These are phyloP conservation scores for Rhodotorula sp. DNA, from an alignment of 1,284 basidiomycete species.

Conservation along the genomic window DNA sequence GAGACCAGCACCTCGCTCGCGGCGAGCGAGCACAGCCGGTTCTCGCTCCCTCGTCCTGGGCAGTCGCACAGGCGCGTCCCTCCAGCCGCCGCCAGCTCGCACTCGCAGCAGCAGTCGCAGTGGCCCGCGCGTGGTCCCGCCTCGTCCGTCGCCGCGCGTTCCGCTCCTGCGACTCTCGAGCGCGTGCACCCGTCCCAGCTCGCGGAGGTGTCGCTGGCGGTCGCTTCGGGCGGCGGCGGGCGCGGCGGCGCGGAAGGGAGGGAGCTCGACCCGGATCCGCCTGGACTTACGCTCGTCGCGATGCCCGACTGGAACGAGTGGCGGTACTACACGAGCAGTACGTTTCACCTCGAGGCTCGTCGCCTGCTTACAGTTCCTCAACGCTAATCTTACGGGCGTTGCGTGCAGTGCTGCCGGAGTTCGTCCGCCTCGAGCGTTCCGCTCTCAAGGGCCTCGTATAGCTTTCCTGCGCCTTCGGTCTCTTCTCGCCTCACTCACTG, in stretches of 20 bases:
- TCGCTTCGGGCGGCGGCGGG: background rate
- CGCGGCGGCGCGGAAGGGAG: background rate
- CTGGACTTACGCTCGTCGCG: conserved; percentile 22
- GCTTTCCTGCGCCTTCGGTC: background rate
- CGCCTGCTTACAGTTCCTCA: background rate
- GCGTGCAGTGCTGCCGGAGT: conserved; percentile 24
- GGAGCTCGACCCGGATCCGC: conserved; percentile 16
- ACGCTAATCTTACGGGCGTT: background rate
- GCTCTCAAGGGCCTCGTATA: conserved; percentile 17
- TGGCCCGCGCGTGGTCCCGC: background rate
- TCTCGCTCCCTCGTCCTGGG: conserved; percentile 3
- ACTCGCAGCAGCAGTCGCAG: background rate
- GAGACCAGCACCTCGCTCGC: background rate
- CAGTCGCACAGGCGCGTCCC: background rate
- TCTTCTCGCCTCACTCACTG: too few relatives aligned
- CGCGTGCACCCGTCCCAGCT: background rate
- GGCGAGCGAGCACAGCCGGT: background rate
- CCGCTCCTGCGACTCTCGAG: too few relatives aligned
- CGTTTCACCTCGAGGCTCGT: background rate
- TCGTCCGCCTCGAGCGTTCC: conserved; percentile 10
- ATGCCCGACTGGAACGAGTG: conserved; percentile 28
- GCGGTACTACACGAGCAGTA: conserved; percentile 31
- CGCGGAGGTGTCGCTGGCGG: background rate
- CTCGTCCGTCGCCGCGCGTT: background rate
- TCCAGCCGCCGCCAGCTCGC: background rate